Percentiles rank a stretch among this genome's conserved stretches.
These are phyloP conservation scores for Reutealis trisperma DNA, from an alignment of 345 rosid species.

Conservation along the genomic window DNA sequence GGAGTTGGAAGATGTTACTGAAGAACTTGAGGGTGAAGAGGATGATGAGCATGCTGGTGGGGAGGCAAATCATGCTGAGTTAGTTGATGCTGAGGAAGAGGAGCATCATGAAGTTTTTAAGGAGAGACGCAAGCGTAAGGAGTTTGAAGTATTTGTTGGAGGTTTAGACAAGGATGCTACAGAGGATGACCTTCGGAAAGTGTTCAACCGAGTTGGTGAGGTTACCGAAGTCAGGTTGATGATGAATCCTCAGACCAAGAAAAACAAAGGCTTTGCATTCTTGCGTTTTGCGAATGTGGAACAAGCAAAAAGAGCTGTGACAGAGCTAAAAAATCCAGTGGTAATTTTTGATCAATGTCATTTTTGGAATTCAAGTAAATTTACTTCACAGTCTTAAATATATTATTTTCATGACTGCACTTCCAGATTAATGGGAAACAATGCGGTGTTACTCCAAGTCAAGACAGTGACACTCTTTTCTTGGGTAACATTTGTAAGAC, in stretches of 20 bases:
- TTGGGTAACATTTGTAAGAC: conserved; percentile 95
- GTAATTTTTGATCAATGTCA: conserved; percentile 51
- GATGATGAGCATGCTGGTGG: conserved; percentile 55
- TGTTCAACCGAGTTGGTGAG: conserved; percentile 76
- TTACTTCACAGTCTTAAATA: conserved; percentile 32
- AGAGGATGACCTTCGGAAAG: conserved; percentile 80
- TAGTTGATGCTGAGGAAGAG: conserved; percentile 52
- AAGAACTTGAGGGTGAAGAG: conserved; percentile 60
- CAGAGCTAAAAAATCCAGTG: conserved; percentile 80
- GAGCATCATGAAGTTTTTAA: conserved; percentile 71
- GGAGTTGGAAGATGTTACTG: conserved; percentile 60
- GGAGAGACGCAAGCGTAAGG: conserved; percentile 95
- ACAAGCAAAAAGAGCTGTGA: conserved; percentile 90
- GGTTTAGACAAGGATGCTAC: conserved; percentile 87
- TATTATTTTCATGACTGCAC: conserved; percentile 40
- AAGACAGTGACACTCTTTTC: conserved; percentile 94
- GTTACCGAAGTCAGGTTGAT: conserved; percentile 80
- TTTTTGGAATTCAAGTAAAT: conserved; percentile 37
- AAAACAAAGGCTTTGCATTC: conserved; percentile 96
- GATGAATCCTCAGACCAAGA: conserved; percentile 91
- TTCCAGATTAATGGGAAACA: conserved; percentile 96
- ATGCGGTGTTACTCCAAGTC: conserved; percentile 95
- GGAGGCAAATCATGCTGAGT: conserved; percentile 49
- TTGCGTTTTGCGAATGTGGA: conserved; percentile 87
- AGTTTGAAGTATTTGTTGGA: conserved; percentile 94